Evolutionary conservation across 371 early-diverging fungal genomes (phyloP).

Genomic region (Sanchytrium tribonematis): DNA sequence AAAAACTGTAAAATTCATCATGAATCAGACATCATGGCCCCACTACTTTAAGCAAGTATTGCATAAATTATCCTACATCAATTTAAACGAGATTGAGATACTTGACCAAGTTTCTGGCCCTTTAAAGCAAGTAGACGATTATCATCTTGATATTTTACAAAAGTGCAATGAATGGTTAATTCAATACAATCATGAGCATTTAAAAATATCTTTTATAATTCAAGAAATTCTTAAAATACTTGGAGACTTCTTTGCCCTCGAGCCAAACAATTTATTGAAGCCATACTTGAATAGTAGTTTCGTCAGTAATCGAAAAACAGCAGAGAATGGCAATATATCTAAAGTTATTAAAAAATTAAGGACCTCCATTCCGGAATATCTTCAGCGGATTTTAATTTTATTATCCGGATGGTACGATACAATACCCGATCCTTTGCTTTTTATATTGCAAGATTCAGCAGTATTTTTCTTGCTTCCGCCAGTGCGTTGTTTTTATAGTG

Average conservation of each 20-base stretch:
- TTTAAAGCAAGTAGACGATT: background rate
- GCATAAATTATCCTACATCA: background rate
- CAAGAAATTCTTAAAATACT: background rate
- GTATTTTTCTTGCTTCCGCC: too few species aligned
- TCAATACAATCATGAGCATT: background rate
- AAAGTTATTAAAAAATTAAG: background rate
- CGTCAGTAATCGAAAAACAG: background rate
- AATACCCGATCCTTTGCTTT: background rate
- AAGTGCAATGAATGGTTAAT: background rate
- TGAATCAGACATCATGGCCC: background rate
- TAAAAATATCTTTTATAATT: background rate
- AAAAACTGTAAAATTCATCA: background rate
- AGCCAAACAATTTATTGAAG: background rate
- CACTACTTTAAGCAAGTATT: background rate
- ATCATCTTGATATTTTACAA: background rate
- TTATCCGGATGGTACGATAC: background rate
- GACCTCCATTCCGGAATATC: background rate
- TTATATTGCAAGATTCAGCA: background rate
- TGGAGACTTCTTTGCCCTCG: background rate
- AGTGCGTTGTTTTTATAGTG: background rate
- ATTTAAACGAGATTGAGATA: too few species aligned
- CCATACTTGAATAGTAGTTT: background rate
- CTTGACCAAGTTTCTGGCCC: background rate
- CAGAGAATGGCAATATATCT: background rate
- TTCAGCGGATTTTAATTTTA: background rate